Percentiles rank a stretch among this genome's conserved stretches.
These are phyloP conservation scores for Elaeis oleifera DNA, from an alignment of 202 grass and related monocot genomes.

Conservation along the genomic window DNA sequence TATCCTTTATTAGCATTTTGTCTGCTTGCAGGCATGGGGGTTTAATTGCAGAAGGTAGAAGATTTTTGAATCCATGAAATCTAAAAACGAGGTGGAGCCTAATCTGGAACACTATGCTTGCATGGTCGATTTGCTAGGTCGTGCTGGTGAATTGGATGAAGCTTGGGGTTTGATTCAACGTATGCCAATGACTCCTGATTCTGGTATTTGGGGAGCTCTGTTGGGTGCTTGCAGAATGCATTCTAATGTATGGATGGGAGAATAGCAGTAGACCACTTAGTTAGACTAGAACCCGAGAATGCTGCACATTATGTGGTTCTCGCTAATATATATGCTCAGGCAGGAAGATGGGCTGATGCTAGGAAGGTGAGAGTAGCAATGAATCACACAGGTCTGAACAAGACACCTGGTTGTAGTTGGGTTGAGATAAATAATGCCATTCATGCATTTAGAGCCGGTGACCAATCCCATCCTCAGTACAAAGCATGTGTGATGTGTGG, in stretches of 20 bases:
- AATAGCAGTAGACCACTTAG: conserved; percentile 22
- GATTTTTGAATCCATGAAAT: conserved; percentile 16
- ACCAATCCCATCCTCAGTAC: conserved; percentile 23
- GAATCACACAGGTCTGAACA: conserved; percentile 7
- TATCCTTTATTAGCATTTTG: conserved; percentile 11
- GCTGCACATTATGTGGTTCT: conserved; percentile 24
- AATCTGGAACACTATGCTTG: conserved; percentile 24
- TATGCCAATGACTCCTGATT: conserved; percentile 24
- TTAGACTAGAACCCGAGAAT: conserved; percentile 14
- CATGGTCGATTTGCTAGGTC: conserved; percentile 26
- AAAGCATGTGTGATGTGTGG: conserved; percentile 13
- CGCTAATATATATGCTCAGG: conserved; percentile 28
- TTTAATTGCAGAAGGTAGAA: conserved; percentile 22
- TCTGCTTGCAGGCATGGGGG: conserved; percentile 24
- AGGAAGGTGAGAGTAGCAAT: conserved; percentile 18
- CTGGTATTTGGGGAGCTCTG: conserved; percentile 22
- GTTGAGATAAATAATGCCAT: conserved; percentile 19
- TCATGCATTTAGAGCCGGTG: conserved; percentile 22
- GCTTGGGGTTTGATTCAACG: conserved; percentile 22
- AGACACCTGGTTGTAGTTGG: conserved; percentile 29
- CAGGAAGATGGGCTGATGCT: conserved; percentile 17
- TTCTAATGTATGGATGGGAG: conserved; percentile 16
- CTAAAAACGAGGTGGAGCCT: conserved; percentile 8
- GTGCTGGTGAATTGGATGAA: conserved; percentile 13
- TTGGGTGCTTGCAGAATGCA: conserved; percentile 25